Evolutionary conservation across 2,329 filamentous ascomycete genomes (phyloP), one percentile per base, ranked within the genome.

Genomic region (Orbilia brochopaga): DNA sequence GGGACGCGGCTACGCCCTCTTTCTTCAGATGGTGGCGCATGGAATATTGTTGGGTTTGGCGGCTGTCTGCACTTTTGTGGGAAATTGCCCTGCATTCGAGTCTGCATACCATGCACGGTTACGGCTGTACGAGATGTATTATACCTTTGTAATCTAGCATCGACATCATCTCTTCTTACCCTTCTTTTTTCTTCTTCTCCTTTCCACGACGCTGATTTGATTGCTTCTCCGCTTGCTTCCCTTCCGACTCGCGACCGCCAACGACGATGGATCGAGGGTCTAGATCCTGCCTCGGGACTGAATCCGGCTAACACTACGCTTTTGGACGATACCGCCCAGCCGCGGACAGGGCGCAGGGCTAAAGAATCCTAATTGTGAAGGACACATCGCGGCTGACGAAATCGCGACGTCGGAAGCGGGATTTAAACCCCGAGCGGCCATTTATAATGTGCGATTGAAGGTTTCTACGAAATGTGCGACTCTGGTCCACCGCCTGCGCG

Each of bases 91-190:
- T 44, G 40, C 40, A 19, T 48, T 4, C 15, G 44, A 48, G 44
- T 48, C 44, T 48, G 44, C 15, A 19, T 32, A 32, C 8, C 44
- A 48, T 48, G 44, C 44, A 23, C 8, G n/a, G 5, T 48, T 10
- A 48, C 19, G 44, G 19, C 19, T 23, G 44, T 23, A 23, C 44
- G 37, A 48, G 17, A 48, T 48, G 44, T 48, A 48, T 48, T 48
- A 48, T 21, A 19, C 21, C 19, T 17, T 48, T 48, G 44, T 48
- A 48, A 48, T 48, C n/a, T 15, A 15, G n/a, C n/a, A 13, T 15
- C 17, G 11, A 21, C 19, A 19, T 19, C 44, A 5, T 48, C 44
- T 3, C 17, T 21, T 23, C 44, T n/a, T n/a, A n/a, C n/a, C n/a
- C n/a, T 23, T 19, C n/a, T 48, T 15, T 44, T 13, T 44, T 13